Evolutionary conservation across 768 basidiomycete genomes (phyloP), one percentile per base, ranked within the genome.

Genomic region (Coprinellus micaceus): DNA sequence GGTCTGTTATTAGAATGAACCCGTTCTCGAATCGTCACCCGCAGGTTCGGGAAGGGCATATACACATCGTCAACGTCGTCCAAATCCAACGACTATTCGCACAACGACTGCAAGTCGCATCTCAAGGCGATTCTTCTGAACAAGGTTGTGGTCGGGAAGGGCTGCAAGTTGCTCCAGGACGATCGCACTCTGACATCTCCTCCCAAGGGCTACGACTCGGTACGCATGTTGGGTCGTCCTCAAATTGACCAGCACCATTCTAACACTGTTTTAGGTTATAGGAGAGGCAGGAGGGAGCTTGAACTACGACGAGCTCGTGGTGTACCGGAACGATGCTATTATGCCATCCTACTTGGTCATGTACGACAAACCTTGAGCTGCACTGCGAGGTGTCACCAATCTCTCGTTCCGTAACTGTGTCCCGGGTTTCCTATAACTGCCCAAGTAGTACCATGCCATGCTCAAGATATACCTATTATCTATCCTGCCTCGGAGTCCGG

Each of bases 31-130:
- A n/a, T n/a, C n/a, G n/a, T n/a, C n/a, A n/a, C n/a, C n/a, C n/a
- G 13, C 60, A 86, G 85, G 58, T 87, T 88, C 49, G 86, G 86
- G 24, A 80, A 80, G 37, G 86, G 86, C 24, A 84, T 88, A 40
- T 88, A 88, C 64, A 87, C 86, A 1, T 86, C 85, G 4, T 84
- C 84, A n/a, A 88, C 86, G 1, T 87, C 87, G n/a, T 88, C 86
- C 6, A 88, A 88, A 79, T 85, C 86, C 17, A 83, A 87, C 57
- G 86, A 89, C 67, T 89, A 89, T 64, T 85, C 85, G 12, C 74
- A 71, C 51, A 86, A 85, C 57, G 74, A 78, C 52, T 79, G 77
- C 58, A 69, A 76, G 43, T 86, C 83, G 0, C 66, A 68, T 17
- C 67, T 81, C 59, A 86, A 86, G 61, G 82, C 83, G 0, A 85